A percentile compares a stretch with the other conserved stretches of the same genome.
phyloP scores from a whole-genome alignment of 495 filamentous ascomycete species.

The Penicillium daleae region DNA sequence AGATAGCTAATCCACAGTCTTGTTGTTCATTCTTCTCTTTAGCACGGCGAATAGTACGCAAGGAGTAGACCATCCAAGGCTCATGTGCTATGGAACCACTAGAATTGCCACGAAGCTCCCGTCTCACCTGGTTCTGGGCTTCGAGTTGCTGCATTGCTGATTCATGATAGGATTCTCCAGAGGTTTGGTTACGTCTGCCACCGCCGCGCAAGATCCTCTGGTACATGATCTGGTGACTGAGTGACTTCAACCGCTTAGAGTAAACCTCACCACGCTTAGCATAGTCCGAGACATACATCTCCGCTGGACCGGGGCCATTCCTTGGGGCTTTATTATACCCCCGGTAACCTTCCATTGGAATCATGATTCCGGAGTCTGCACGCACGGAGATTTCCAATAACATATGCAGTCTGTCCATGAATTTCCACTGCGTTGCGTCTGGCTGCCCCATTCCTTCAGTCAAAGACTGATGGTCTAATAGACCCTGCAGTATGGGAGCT shows the following conservation, averaged over 20 bases:
- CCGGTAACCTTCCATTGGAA: slow-evolving; percentile 32
- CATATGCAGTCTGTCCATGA: not conserved
- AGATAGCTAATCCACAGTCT: slow-evolving; percentile 32
- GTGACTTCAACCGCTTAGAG: not conserved
- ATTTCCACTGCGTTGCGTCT: slow-evolving; percentile 17
- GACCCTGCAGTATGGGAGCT: not conserved
- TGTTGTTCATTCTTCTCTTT: not conserved
- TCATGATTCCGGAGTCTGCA: slow-evolving; percentile 31
- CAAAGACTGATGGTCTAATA: not conserved
- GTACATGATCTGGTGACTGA: not conserved
- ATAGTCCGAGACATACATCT: not conserved
- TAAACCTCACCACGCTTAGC: not conserved
- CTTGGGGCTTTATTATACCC: slow-evolving; percentile 13
- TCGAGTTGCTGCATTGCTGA: not conserved
- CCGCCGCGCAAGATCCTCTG: not conserved
- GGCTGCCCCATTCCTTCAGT: not conserved
- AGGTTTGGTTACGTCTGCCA: not conserved
- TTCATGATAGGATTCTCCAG: not conserved
- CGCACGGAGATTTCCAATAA: not conserved
- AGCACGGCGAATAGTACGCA: not conserved
- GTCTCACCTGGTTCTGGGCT: not conserved
- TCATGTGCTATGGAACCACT: not conserved
- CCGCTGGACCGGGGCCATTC: not conserved
- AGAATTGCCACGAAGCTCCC: not conserved
- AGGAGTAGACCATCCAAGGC: not conserved